Conservation (phyloP, 1,139 yeast genomes). For the Kodamaea suecica region DNA sequence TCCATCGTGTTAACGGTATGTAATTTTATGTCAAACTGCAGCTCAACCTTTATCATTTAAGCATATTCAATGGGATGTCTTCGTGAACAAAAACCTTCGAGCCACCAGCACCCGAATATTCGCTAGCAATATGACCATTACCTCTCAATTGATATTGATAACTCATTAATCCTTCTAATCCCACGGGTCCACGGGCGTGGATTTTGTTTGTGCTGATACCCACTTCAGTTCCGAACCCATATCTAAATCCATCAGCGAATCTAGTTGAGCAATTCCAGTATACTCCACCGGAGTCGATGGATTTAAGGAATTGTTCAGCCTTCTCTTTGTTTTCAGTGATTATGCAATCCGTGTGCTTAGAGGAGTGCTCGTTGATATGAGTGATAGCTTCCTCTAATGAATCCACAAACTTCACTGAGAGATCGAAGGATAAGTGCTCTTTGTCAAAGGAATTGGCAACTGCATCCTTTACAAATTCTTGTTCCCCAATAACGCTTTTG, state of each 20-base stretch:
- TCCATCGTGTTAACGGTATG: no score
- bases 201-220: constrained; percentile 96
- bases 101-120: constrained; percentile 93
- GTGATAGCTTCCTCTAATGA: constrained; percentile 66
- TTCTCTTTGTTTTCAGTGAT: constrained; percentile 66
- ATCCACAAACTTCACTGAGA: constrained; percentile 65
- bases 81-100: constrained; percentile 73
- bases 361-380: constrained; percentile 87
- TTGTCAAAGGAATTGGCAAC: constrained; percentile 61
- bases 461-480: constrained; percentile 23
- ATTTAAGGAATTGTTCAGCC: constrained; percentile 78
- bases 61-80: constrained; percentile 31
- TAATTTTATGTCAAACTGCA: not conserved
- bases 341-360: constrained; percentile 94
- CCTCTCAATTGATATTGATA: constrained; percentile 94
- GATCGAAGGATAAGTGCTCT: constrained; percentile 79
- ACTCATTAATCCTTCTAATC: constrained; percentile 92
- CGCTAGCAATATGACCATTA: constrained; percentile 86
- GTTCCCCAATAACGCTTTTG: constrained; percentile 18
- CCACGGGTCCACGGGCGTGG: constrained; percentile 98
- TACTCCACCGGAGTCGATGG: constrained; percentile 95
- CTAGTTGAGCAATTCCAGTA: constrained; percentile 97
- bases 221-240: constrained; percentile 98
- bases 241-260: constrained; percentile 97
- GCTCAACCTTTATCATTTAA: not conserved